Evolutionary conservation across 768 basidiomycete species (phyloP).

Genomic region (Galerina marginata): DNA sequence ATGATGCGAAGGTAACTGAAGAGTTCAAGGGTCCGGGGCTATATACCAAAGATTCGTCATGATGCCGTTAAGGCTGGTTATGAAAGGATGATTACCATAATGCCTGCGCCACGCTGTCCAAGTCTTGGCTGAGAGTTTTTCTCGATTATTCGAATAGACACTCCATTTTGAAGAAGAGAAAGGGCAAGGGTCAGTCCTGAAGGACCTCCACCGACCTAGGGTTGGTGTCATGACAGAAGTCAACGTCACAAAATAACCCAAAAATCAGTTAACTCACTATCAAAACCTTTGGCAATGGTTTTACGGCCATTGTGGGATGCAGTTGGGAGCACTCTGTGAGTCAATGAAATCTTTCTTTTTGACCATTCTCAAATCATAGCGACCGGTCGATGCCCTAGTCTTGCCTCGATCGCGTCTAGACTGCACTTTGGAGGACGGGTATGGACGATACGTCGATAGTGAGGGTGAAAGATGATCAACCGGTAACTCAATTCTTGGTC

Average conservation of each 20-base stretch:
- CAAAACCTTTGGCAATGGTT: conserved; percentile 24
- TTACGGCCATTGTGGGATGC: background rate
- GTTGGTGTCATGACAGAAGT: background rate
- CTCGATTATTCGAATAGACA: conserved; percentile 58
- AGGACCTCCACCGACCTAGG: conserved; percentile 52
- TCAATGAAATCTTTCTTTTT: too few species aligned
- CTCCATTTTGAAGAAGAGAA: conserved; percentile 46
- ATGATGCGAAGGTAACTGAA: conserved; percentile 43
- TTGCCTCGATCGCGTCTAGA: too few species aligned
- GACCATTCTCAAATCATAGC: too few species aligned
- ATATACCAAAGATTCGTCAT: background rate
- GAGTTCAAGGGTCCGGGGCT: conserved; percentile 51
- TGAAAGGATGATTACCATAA: conserved; percentile 33
- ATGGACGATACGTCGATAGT: too few species aligned
- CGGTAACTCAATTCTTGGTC: too few species aligned
- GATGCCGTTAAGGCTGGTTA: background rate
- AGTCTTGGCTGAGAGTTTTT: conserved; percentile 41
- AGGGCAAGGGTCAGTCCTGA: conserved; percentile 51
- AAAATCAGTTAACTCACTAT: conserved; percentile 21
- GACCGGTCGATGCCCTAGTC: too few species aligned
- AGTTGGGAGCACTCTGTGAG: background rate
- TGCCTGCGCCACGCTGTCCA: conserved; percentile 41
- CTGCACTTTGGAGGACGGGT: too few species aligned
- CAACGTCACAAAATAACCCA: background rate
- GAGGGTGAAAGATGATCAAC: too few species aligned